Evolutionary conservation across 805 yeast species (phyloP).

Genomic region (Metschnikowia cerradonensis): DNA sequence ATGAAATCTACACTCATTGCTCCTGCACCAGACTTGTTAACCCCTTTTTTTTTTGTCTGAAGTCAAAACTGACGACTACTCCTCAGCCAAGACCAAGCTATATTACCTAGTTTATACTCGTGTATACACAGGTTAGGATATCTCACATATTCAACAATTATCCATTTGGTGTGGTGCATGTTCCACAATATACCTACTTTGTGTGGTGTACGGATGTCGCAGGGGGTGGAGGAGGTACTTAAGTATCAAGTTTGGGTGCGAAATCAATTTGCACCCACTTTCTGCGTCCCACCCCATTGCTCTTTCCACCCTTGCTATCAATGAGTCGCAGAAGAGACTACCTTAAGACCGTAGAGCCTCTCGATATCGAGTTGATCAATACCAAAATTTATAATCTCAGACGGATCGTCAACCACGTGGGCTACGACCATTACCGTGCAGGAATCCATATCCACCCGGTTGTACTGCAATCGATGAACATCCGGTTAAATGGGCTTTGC

Average conservation of each 20-base stretch:
- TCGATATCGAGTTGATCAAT: conserved; percentile 11
- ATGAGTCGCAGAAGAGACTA: conserved; percentile 10
- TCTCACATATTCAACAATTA: too few species aligned
- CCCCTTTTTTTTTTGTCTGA: too few species aligned
- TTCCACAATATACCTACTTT: too few species aligned
- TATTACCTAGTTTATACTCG: too few species aligned
- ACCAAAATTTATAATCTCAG: conserved; percentile 9
- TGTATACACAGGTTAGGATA: too few species aligned
- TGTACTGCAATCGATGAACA: background rate
- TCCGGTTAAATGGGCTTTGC: conserved; percentile 5
- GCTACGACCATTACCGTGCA: conserved; percentile 13
- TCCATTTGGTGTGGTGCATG: too few species aligned
- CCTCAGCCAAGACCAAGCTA: too few species aligned
- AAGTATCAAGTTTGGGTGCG: background rate
- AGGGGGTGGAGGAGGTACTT: too few species aligned
- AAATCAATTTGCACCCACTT: conserved; percentile 1
- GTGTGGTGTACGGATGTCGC: background rate
- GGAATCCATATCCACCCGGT: conserved; percentile 5
- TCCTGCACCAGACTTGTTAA: too few species aligned
- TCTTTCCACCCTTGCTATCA: conserved; percentile 4
- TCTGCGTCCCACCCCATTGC: conserved; percentile 1
- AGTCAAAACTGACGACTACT: too few species aligned
- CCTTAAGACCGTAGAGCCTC: conserved; percentile 6
- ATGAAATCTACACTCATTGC: too few species aligned
- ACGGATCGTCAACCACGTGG: conserved; percentile 5